phyloP scores from a whole-genome alignment of 345 rosid genomes.

The Hibiscus trionum region DNA sequence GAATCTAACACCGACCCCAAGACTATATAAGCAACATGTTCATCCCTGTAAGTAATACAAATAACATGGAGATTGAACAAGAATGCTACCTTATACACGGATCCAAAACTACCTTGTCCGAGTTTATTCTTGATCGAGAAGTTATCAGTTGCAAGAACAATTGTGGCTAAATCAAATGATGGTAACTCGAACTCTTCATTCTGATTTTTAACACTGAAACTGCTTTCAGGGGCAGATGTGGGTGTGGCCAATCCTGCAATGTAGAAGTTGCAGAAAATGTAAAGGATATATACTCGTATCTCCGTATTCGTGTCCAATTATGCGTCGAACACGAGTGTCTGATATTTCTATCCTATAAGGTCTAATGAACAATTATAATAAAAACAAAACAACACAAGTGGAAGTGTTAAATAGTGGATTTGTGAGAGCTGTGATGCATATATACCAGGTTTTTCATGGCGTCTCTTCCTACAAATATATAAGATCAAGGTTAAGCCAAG shows the following conservation, averaged over 20 bases:
- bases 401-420: neutral
- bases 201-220: constrained; percentile 2
- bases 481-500: neutral
- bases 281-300: neutral
- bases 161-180: constrained; percentile 19
- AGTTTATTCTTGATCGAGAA: constrained; percentile 23
- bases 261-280: neutral
- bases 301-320: neutral
- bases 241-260: neutral
- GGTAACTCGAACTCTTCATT: constrained; percentile 28
- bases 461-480: constrained; percentile 5
- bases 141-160: constrained; percentile 23
- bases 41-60: neutral
- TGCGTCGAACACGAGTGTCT: neutral
- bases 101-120: constrained; percentile 38
- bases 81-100: constrained; percentile 33
- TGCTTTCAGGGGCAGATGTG: neutral
- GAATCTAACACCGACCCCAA: neutral
- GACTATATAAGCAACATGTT: neutral
- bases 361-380: neutral
- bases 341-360: no score
- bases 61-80: neutral
- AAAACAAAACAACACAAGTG: neutral
- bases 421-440: neutral
- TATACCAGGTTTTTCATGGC: neutral